phyloP scores from a whole-genome alignment of 1,284 basidiomycete species.

The Lentinula novae-zelandiae region DNA sequence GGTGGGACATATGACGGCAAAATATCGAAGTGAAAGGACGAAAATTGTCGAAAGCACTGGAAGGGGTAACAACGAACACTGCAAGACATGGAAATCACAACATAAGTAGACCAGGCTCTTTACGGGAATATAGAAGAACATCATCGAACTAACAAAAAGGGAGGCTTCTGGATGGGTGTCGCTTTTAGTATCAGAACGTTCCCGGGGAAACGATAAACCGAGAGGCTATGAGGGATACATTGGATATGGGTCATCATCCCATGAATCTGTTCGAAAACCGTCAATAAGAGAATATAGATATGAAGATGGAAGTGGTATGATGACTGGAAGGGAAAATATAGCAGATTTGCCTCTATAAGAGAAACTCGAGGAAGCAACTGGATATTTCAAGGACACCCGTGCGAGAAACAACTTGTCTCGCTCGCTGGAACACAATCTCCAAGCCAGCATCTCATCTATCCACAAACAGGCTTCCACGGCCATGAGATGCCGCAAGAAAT shows the following conservation, averaged over 20 bases:
- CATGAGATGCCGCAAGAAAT: not conserved
- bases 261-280: not conserved
- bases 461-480: too few relatives aligned
- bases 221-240: slow-evolving; percentile 2
- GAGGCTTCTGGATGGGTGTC: not conserved
- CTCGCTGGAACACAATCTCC: not conserved
- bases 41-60: not conserved
- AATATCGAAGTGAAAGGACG: not conserved
- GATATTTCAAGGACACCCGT: not conserved
- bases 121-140: not conserved
- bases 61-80: not conserved
- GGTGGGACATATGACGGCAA: not conserved
- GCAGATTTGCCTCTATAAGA: not conserved
- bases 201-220: not conserved
- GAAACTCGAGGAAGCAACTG: not conserved
- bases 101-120: slow-evolving; percentile 9
- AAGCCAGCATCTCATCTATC: too few relatives aligned
- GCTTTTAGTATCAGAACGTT: not conserved
- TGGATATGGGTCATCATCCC: slow-evolving; percentile 6
- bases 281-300: not conserved
- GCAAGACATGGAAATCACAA: not conserved
- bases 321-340: not conserved
- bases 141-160: not conserved
- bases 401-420: not conserved
- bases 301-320: too few relatives aligned